A percentile compares a stretch with the other conserved stretches of the same genome.
Evolutionary conservation across 2,329 filamentous ascomycete species (phyloP).

Genomic region (Fusarium nygamai): DNA sequence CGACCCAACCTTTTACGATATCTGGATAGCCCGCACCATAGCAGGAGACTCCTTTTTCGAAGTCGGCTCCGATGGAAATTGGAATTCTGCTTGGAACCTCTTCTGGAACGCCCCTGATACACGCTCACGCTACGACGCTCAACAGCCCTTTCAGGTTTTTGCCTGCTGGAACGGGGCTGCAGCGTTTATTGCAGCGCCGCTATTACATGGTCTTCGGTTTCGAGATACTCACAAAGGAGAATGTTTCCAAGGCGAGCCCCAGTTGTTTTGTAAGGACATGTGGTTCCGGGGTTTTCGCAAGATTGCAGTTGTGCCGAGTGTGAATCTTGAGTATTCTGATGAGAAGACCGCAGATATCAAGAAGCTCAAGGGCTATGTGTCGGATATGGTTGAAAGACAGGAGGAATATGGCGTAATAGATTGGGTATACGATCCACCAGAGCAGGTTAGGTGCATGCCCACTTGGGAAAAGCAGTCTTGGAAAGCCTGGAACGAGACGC

Average conservation of each 20-base stretch:
- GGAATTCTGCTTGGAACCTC: slow-evolving; percentile 59
- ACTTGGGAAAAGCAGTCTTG: slow-evolving; percentile 54
- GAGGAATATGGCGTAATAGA: slow-evolving; percentile 48
- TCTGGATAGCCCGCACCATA: slow-evolving; percentile 64
- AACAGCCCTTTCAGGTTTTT: slow-evolving; percentile 67
- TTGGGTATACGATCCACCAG: slow-evolving; percentile 57
- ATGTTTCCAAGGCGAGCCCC: slow-evolving; percentile 65
- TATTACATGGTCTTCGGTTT: slow-evolving; percentile 57
- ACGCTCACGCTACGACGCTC: slow-evolving; percentile 44
- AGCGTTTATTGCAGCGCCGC: slow-evolving; percentile 59
- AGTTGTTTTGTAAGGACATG: slow-evolving; percentile 66
- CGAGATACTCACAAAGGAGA: slow-evolving; percentile 53
- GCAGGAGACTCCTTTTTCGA: slow-evolving; percentile 65
- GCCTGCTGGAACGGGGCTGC: slow-evolving; percentile 69
- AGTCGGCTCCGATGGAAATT: slow-evolving; percentile 60
- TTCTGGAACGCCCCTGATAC: slow-evolving; percentile 59
- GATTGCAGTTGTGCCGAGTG: slow-evolving; percentile 65
- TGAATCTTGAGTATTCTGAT: slow-evolving; percentile 66
- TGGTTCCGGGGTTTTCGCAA: slow-evolving; percentile 61
- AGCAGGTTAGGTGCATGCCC: slow-evolving; percentile 59
- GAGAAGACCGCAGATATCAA: slow-evolving; percentile 58
- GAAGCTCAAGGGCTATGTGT: slow-evolving; percentile 59
- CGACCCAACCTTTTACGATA: slow-evolving; percentile 64
- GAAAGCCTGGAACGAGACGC: slow-evolving; percentile 49
- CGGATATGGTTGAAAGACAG: slow-evolving; percentile 46